phyloP scores from a whole-genome alignment of 306 rosid genomes.

The Prunus davidiana region DNA sequence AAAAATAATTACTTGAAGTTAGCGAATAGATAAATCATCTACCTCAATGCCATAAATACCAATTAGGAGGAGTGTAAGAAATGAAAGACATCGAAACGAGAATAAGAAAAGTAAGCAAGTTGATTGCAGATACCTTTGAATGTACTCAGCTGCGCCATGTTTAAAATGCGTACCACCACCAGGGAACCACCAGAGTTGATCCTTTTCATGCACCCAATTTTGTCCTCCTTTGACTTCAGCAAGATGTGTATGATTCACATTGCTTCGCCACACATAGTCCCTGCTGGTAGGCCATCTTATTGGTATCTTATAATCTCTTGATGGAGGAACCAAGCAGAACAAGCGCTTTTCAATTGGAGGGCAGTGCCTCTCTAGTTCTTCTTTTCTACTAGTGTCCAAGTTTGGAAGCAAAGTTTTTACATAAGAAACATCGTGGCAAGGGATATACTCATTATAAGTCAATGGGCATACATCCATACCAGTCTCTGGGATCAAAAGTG shows the following conservation, averaged over 20 bases:
- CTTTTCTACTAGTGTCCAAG: conserved; percentile 66
- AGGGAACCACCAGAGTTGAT: conserved; percentile 92
- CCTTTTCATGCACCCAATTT: conserved; percentile 92
- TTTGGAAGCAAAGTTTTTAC: conserved; percentile 44
- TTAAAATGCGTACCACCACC: conserved; percentile 99
- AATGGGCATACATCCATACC: conserved; percentile 87
- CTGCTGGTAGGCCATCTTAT: conserved; percentile 86
- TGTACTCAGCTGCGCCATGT: conserved; percentile 88
- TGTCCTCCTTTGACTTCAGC: conserved; percentile 97
- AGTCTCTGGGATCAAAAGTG: conserved; percentile 51
- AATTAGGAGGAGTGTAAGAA: not conserved
- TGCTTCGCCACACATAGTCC: conserved; percentile 95
- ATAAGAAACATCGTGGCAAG: conserved; percentile 74
- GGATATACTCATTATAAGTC: conserved; percentile 73
- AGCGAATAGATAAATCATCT: not conserved
- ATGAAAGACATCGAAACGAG: not conserved
- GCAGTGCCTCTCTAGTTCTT: conserved; percentile 91
- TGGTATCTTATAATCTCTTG: conserved; percentile 78
- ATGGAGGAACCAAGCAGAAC: conserved; percentile 89
- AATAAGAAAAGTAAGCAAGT: conserved; percentile 6
- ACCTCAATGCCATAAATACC: not conserved
- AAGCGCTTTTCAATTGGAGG: conserved; percentile 72
- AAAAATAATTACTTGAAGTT: not conserved
- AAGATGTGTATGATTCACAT: conserved; percentile 84
- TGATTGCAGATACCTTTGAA: conserved; percentile 52